Base-by-base conservation (phyloP, 768 basidiomycete genomes). In the Suillus brevipes region DNA sequence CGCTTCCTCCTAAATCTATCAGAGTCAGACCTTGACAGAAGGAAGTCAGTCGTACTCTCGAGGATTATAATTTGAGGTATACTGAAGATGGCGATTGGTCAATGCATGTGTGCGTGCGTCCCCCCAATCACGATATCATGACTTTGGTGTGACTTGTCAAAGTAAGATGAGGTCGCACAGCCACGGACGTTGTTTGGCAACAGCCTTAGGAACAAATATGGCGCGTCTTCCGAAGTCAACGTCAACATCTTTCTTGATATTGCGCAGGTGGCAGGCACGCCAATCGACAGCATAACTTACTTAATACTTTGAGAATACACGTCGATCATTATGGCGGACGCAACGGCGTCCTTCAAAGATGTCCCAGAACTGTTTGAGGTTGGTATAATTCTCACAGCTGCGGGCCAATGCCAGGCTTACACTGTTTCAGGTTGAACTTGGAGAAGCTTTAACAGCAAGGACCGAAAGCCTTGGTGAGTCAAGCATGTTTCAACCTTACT, bases 281-380 rank as follows among this genome's bases (percentile, higher is more conserved):
- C 53, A 38, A 18, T 38, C 42, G 4, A 63, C 18, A 16, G 37
- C 28, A 56, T 16, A 23, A 25, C 40, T 47, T 38, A 59, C 49
- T 52, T 40, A 36, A 40, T 38, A 59, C 49, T 52, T 47, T 38
- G 65, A 58, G 65, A 58, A 43, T 52, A 57, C 66, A 62, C 43
- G 61, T 60, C 64, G 57, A 64, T 66, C 49, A 72, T 65, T 58
- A 86, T 86, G 85, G 79, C 88, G 60, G 91, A 92, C 74, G 40
- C 58, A 59, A 42, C 40, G 7, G 87, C 89, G 72, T 82, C 88
- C 63, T 93, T 92, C 83, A 92, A 92, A 77, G 96, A 99, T 78
- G 86, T 98, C 61, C 96, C 97, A 50, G 97, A 99, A 78, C 86
- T 99, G 73, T 96, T 97, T 70, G 97, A 99, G 85, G 96, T 95